Conservation (phyloP, 108 stramenopile species). For the Pseudonitzschia delicatissima region DNA sequence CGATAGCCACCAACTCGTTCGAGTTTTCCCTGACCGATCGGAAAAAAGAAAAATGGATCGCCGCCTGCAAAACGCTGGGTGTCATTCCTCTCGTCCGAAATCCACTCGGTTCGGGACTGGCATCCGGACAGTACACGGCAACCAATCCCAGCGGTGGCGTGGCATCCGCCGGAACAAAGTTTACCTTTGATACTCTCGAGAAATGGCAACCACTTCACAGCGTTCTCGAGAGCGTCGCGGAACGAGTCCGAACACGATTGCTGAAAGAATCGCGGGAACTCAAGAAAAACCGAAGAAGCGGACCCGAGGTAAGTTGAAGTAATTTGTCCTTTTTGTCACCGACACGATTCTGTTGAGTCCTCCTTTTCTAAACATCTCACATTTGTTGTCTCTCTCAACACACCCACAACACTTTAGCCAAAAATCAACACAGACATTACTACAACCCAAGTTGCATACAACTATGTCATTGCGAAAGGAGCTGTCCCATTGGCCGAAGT, state of each 20-base stretch:
- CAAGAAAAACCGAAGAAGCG: constrained; percentile 31
- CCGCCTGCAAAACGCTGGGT: constrained; percentile 73
- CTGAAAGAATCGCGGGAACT: constrained; percentile 33
- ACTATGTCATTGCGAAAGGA: constrained; percentile 85
- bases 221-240: constrained; percentile 52
- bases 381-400: too few species aligned
- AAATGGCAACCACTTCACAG: constrained; percentile 67
- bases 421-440: constrained; percentile 81
- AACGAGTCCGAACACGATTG: constrained; percentile 55
- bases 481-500: constrained; percentile 78
- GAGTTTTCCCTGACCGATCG: constrained; percentile 82
- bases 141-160: constrained; percentile 80
- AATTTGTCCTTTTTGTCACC: not conserved
- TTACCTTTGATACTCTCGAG: constrained; percentile 56
- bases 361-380: too few species aligned
- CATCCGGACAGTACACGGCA: constrained; percentile 71
- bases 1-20: constrained; percentile 53
- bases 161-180: constrained; percentile 49
- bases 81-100: constrained; percentile 72
- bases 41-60: constrained; percentile 57
- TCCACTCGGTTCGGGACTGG: constrained; percentile 77
- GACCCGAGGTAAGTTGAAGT: constrained; percentile 27
- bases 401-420: too few species aligned
- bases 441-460: constrained; percentile 79
- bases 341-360: too few species aligned